These are phyloP conservation scores for Podospora conica DNA, from an alignment of 495 filamentous ascomycete genomes.

Conservation along the genomic window DNA sequence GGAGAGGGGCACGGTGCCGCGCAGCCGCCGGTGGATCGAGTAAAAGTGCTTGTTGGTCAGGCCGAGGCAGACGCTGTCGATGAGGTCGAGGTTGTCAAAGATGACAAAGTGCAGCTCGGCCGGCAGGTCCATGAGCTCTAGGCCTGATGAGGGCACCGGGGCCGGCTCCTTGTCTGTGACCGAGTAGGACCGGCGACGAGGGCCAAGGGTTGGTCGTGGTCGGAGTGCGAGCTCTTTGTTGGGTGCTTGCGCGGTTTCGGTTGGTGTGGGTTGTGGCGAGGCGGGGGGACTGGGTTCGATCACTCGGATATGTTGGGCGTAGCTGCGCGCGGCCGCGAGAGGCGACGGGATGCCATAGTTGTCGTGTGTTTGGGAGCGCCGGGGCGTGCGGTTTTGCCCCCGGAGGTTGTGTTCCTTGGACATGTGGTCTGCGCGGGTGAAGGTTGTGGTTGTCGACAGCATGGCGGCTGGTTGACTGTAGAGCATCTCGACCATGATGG, in stretches of 20 bases:
- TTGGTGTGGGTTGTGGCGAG: not conserved
- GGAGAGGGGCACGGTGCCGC: constrained; percentile 44
- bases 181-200: constrained; percentile 41
- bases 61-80: constrained; percentile 50
- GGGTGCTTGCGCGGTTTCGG: not conserved
- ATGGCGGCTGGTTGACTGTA: constrained; percentile 14
- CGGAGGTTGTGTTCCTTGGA: constrained; percentile 18
- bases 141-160: constrained; percentile 29
- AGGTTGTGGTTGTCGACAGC: constrained; percentile 11
- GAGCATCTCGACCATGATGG: constrained; percentile 27
- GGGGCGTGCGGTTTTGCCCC: constrained; percentile 19
- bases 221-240: constrained; percentile 3
- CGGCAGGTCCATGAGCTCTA: constrained; percentile 45
- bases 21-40: constrained; percentile 43
- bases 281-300: constrained; percentile 1
- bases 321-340: constrained; percentile 16
- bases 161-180: constrained; percentile 44
- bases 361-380: constrained; percentile 30
- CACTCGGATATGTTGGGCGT: constrained; percentile 11
- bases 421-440: constrained; percentile 27
- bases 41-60: constrained; percentile 47
- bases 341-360: constrained; percentile 25
- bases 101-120: constrained; percentile 53
- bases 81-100: constrained; percentile 48
- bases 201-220: constrained; percentile 24